A percentile compares a stretch with the other conserved stretches of the same genome.
Conservation (phyloP, 768 basidiomycete species). For the Mrakia blollopis region DNA sequence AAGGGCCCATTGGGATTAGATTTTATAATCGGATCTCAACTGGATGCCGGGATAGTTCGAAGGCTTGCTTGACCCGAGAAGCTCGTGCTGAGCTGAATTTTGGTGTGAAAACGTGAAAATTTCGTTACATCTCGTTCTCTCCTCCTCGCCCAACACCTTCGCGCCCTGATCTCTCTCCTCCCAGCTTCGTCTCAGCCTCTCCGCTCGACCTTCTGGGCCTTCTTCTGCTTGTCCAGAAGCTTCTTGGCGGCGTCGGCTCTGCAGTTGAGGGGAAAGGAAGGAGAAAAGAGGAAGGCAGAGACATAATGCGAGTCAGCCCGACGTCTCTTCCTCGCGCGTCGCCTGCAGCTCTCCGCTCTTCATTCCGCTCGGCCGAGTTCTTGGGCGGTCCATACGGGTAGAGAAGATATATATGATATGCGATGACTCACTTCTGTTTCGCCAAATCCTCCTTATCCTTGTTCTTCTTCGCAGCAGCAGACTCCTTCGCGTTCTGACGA, state of each 20-base stretch:
- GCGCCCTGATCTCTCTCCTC: too few species aligned
- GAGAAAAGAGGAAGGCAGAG: neutral
- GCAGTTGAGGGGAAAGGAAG: too few species aligned
- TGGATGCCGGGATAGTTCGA: too few species aligned
- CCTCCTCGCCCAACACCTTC: neutral
- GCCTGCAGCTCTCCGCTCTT: neutral
- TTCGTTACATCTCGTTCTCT: too few species aligned
- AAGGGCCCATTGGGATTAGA: neutral
- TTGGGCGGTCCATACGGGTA: neutral
- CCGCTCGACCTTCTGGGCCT: constrained; percentile 20
- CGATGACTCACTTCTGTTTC: constrained; percentile 26
- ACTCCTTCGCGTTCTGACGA: constrained; percentile 4
- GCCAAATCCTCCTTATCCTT: constrained; percentile 28
- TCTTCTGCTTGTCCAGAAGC: constrained; percentile 19
- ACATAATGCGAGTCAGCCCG: neutral
- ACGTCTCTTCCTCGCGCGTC: neutral
- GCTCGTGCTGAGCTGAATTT: too few species aligned
- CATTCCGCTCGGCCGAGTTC: neutral
- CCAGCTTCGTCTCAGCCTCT: neutral
- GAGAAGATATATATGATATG: neutral
- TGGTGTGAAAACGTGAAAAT: too few species aligned
- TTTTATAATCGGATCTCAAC: too few species aligned
- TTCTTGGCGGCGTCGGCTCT: constrained; percentile 22
- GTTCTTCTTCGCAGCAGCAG: constrained; percentile 26
- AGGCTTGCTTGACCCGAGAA: too few species aligned